These are phyloP conservation scores for Fragaria vesca DNA, from an alignment of 306 rosid genomes.

Conservation along the genomic window DNA sequence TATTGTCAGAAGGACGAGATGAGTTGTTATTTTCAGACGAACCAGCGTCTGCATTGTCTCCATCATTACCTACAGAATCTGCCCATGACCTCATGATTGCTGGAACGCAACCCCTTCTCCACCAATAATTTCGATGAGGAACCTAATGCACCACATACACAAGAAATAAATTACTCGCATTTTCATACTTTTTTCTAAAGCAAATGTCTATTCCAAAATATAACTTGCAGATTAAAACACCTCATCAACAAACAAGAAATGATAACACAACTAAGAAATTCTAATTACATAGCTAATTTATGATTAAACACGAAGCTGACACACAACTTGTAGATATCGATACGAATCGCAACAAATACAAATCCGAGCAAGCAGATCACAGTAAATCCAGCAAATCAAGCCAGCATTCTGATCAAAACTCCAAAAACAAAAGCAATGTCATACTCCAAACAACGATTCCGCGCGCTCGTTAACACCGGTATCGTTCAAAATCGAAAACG, in stretches of 20 bases:
- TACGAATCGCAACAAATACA: not conserved
- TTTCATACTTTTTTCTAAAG: not conserved
- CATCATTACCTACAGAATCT: slow-evolving; percentile 54
- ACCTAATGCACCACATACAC: slow-evolving; percentile 32
- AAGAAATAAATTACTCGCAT: slow-evolving; percentile 12
- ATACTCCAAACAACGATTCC: not conserved
- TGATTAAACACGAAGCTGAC: not conserved
- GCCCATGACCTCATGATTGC: slow-evolving; percentile 70
- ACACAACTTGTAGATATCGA: not conserved
- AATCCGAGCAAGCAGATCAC: slow-evolving; percentile 17
- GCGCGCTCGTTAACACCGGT: not conserved
- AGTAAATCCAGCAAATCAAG: slow-evolving; percentile 12
- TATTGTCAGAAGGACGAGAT: slow-evolving; percentile 28
- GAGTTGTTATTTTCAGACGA: slow-evolving; percentile 32
- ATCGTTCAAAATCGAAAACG: not conserved
- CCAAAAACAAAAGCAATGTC: not conserved
- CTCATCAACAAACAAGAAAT: slow-evolving; percentile 9
- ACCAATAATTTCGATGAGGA: slow-evolving; percentile 13
- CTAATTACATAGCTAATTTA: not conserved
- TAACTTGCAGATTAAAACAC: slow-evolving; percentile 16
- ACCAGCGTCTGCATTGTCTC: slow-evolving; percentile 34
- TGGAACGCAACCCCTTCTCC: slow-evolving; percentile 23
- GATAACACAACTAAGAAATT: not conserved
- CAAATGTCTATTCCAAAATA: not conserved
- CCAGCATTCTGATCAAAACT: not conserved